Evolutionary conservation across 1,284 basidiomycete genomes (phyloP), one percentile per base, ranked within the genome.

Genomic region (Malassezia furfur): DNA sequence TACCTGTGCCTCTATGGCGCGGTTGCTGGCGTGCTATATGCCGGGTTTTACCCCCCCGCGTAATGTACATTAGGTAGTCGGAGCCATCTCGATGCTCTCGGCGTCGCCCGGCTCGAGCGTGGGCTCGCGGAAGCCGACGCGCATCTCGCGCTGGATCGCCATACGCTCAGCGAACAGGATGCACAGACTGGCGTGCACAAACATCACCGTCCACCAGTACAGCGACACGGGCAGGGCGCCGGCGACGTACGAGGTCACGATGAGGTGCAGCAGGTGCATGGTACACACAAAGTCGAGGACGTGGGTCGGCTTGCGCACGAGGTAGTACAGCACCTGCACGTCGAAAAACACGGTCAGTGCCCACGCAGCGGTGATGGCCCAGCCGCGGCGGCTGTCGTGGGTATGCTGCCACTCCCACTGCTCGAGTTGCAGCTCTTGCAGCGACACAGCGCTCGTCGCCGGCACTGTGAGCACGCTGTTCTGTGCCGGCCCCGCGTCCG

Each of bases 261-360:
- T 83, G 48, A 94, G 78, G 76, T 98, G 91, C 70, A 86, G 85
- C 78, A 94, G 85, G 51, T 87, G 78, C 50, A 96, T 82, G 0
- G 94, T 96, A 54, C 93, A 75, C 8, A 86, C 80, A 77, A 96
- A 96, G 78, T 98, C 93, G 64, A 98, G 84, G 68, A 98, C 86
- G 67, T 94, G 82, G 5, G 91, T 88, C 40, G 94, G 93, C 35
- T 88, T 81, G 38, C 90, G 84, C 73, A 98, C 81, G 63, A 98
- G 80, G 63, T 82, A 81, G 76, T 89, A 96, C 3, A 98, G 79
- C 63, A 86, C 88, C 64, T 85, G 84, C 56, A 93, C 85, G 77
- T 52, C 55, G 34, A 52, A 52, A 11, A 60, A 35, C 9, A 48
- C 37, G 28, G 46, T 52, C 11, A 60, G 34, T 28, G 46, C 25